Conservation (phyloP, 2,329 filamentous ascomycete genomes). For the Harringtonia aguacate region DNA sequence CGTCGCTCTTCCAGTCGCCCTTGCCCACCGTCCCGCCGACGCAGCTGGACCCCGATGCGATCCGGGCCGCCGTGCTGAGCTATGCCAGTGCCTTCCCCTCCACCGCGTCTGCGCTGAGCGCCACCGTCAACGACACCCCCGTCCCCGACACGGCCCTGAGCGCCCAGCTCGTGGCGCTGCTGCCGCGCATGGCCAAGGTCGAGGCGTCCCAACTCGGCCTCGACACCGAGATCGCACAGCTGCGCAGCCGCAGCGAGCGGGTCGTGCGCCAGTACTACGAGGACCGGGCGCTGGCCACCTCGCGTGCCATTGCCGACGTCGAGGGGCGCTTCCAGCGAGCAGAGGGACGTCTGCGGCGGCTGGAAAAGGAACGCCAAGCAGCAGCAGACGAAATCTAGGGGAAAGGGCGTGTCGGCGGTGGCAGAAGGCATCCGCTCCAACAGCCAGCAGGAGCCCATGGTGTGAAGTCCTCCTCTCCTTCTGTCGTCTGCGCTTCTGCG, state of each 20-base stretch:
- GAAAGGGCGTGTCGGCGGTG: too few relatives aligned
- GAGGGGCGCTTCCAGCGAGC: constrained; percentile 56
- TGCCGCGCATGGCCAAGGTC: constrained; percentile 51
- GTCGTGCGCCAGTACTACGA: constrained; percentile 65
- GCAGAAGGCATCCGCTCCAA: too few relatives aligned
- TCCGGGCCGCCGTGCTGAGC: constrained; percentile 44
- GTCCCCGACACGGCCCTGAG: constrained; percentile 44
- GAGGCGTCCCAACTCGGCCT: constrained; percentile 53
- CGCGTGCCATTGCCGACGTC: constrained; percentile 59
- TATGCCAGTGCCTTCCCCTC: constrained; percentile 44
- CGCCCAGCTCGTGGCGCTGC: constrained; percentile 44
- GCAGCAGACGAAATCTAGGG: background rate
- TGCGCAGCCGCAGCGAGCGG: constrained; percentile 52
- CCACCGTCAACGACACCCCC: constrained; percentile 40
- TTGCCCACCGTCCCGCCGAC: constrained; percentile 35
- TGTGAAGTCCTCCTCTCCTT: too few relatives aligned
- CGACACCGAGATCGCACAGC: constrained; percentile 48
- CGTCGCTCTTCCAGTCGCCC: constrained; percentile 42
- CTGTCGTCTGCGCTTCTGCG: too few relatives aligned
- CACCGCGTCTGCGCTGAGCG: constrained; percentile 46
- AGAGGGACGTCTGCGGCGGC: constrained; percentile 54
- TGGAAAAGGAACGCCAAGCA: constrained; percentile 48
- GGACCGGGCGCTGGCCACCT: constrained; percentile 54
- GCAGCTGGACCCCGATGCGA: constrained; percentile 37
- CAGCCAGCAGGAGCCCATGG: too few relatives aligned